Percentiles rank a stretch among this genome's conserved stretches.
phyloP scores from a whole-genome alignment of 2,329 filamentous ascomycete genomes.

The Exophiala alcalophila region DNA sequence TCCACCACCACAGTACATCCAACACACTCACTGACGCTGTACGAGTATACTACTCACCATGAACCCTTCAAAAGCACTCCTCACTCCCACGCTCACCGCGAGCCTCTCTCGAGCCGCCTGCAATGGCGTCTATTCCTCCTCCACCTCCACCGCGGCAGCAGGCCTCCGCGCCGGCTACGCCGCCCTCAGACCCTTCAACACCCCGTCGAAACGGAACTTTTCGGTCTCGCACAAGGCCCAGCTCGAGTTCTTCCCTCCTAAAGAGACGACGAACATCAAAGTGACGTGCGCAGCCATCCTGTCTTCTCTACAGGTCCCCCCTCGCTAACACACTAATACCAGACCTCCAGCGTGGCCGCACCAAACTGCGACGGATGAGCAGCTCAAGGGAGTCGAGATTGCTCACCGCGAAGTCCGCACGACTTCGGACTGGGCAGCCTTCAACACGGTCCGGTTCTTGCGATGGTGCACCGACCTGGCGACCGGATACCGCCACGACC shows the following conservation, averaged over 20 bases:
- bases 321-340: constrained; percentile 10
- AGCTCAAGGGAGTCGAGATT: constrained; percentile 71
- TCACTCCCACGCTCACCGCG: constrained; percentile 21
- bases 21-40: constrained; percentile 7
- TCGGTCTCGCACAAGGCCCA: constrained; percentile 38
- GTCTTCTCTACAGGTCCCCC: too few relatives aligned
- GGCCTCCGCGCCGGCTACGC: constrained; percentile 31
- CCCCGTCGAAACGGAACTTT: constrained; percentile 34
- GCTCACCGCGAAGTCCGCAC: constrained; percentile 73
- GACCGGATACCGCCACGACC: constrained; percentile 75
- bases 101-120: constrained; percentile 24
- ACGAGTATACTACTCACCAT: too few relatives aligned
- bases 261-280: constrained; percentile 50
- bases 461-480: constrained; percentile 77
- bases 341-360: constrained; percentile 39
- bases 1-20: too few relatives aligned
- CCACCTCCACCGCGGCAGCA: constrained; percentile 23
- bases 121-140: constrained; percentile 22
- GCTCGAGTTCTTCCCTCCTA: constrained; percentile 57
- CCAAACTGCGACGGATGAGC: constrained; percentile 63
- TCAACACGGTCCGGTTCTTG: constrained; percentile 70
- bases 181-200: constrained; percentile 19
- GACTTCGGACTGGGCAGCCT: constrained; percentile 74
- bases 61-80: constrained; percentile 23
- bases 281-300: constrained; percentile 19